A percentile compares a stretch with the other conserved stretches of the same genome.
Conservation (phyloP, 768 basidiomycete genomes). For the Suillus plorans region DNA sequence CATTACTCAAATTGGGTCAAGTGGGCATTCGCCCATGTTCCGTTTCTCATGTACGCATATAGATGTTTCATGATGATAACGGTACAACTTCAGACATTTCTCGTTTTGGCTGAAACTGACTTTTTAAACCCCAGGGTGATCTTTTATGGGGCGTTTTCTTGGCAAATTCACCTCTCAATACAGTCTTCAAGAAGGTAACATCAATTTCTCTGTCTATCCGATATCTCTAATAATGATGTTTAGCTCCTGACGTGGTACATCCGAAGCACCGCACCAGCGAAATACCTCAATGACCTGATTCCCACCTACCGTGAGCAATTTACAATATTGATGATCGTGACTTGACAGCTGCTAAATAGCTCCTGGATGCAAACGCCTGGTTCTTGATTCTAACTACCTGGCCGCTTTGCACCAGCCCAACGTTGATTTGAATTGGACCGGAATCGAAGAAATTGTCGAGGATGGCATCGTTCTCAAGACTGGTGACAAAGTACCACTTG, state of each 20-base stretch:
- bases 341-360: slow-evolving; percentile 28
- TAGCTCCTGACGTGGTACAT: slow-evolving; percentile 46
- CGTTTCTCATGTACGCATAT: slow-evolving; percentile 47
- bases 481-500: slow-evolving; percentile 49
- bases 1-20: slow-evolving; percentile 43
- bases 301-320: slow-evolving; percentile 47
- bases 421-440: slow-evolving; percentile 49
- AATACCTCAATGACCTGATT: slow-evolving; percentile 44
- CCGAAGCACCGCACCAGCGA: slow-evolving; percentile 43
- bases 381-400: slow-evolving; percentile 61
- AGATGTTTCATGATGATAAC: slow-evolving; percentile 46
- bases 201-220: slow-evolving; percentile 2
- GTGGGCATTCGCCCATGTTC: slow-evolving; percentile 52
- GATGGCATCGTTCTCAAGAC: slow-evolving; percentile 50
- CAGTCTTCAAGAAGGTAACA: slow-evolving; percentile 33
- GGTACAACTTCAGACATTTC: slow-evolving; percentile 27
- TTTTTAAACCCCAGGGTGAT: slow-evolving; percentile 8
- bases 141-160: slow-evolving; percentile 38
- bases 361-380: slow-evolving; percentile 60
- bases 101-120: not conserved
- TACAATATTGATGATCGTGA: not conserved
- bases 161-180: slow-evolving; percentile 33
- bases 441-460: slow-evolving; percentile 47
- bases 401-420: slow-evolving; percentile 52
- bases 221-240: slow-evolving; percentile 21